These are phyloP conservation scores for Tulasnella sp. DNA, from an alignment of 768 basidiomycete genomes.

Conservation along the genomic window DNA sequence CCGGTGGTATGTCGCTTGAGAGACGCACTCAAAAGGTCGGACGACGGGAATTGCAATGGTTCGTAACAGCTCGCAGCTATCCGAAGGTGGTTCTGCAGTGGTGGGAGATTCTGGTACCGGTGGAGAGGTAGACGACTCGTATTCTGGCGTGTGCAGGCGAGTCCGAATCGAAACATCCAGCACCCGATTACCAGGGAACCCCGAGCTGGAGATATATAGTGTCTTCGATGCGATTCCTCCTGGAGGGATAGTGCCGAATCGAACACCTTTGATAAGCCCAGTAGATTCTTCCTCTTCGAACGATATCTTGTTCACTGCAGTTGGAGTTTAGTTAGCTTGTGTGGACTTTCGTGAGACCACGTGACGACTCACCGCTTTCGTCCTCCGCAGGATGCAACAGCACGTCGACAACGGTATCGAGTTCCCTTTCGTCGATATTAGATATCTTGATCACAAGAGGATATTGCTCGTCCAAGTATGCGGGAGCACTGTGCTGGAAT, in stretches of 20 bases:
- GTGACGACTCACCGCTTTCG: conserved; percentile 36
- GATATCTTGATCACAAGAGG: conserved; percentile 66
- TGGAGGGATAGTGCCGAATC: conserved; percentile 60
- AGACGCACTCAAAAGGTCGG: conserved; percentile 55
- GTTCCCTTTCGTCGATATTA: conserved; percentile 65
- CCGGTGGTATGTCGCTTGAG: conserved; percentile 55
- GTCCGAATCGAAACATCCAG: conserved; percentile 81
- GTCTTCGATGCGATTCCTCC: conserved; percentile 59
- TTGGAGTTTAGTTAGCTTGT: neutral
- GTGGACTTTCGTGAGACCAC: neutral
- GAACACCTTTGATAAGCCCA: conserved; percentile 68
- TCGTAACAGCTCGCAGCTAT: conserved; percentile 56
- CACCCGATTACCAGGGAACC: conserved; percentile 64
- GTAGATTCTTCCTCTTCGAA: conserved; percentile 63
- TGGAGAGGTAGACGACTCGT: conserved; percentile 31
- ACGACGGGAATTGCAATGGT: conserved; percentile 65
- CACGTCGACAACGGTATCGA: conserved; percentile 68
- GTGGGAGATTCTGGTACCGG: neutral
- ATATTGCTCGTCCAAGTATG: conserved; percentile 76
- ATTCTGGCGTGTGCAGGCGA: conserved; percentile 37
- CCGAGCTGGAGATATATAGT: conserved; percentile 57
- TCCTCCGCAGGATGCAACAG: conserved; percentile 80
- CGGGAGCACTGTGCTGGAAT: conserved; percentile 60
- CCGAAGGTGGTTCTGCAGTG: neutral
- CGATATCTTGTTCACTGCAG: conserved; percentile 50